These are phyloP conservation scores for Colletotrichum agaves DNA, from an alignment of 2,329 filamentous ascomycete species.

Conservation along the genomic window DNA sequence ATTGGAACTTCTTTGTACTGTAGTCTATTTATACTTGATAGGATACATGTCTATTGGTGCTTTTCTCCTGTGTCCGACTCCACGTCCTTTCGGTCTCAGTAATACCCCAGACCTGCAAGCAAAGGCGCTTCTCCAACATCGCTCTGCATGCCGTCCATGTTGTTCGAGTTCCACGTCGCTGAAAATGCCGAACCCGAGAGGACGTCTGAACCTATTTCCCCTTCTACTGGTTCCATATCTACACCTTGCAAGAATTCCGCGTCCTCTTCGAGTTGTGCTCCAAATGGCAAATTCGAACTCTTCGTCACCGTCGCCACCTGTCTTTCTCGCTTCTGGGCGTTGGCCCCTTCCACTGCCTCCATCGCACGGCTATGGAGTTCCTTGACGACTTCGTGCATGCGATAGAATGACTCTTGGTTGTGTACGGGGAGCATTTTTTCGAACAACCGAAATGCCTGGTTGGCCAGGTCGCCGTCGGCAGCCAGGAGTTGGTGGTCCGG, in stretches of 20 bases:
- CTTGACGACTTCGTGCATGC: slow-evolving; percentile 32
- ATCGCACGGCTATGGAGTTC: slow-evolving; percentile 36
- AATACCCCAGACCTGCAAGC: neutral
- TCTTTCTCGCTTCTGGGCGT: slow-evolving; percentile 6
- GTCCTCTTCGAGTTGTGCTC: slow-evolving; percentile 29
- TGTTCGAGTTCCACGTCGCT: neutral
- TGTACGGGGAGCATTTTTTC: slow-evolving; percentile 36
- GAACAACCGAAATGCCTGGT: slow-evolving; percentile 44
- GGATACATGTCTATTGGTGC: neutral
- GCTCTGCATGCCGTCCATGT: neutral
- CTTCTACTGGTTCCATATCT: neutral
- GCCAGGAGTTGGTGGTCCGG: slow-evolving; percentile 42
- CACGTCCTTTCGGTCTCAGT: neutral
- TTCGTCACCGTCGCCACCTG: slow-evolving; percentile 9
- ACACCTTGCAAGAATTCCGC: slow-evolving; percentile 14
- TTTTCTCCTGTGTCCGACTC: neutral
- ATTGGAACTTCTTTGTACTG: neutral
- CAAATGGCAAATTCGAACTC: slow-evolving; percentile 18
- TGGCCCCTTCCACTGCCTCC: slow-evolving; percentile 27
- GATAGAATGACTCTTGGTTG: slow-evolving; percentile 6
- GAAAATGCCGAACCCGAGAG: neutral
- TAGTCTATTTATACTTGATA: too few species aligned
- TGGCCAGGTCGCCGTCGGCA: slow-evolving; percentile 44
- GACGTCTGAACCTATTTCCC: neutral
- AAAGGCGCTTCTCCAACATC: neutral